Conservation (phyloP, 768 basidiomycete species). For the Mycena amicta region DNA sequence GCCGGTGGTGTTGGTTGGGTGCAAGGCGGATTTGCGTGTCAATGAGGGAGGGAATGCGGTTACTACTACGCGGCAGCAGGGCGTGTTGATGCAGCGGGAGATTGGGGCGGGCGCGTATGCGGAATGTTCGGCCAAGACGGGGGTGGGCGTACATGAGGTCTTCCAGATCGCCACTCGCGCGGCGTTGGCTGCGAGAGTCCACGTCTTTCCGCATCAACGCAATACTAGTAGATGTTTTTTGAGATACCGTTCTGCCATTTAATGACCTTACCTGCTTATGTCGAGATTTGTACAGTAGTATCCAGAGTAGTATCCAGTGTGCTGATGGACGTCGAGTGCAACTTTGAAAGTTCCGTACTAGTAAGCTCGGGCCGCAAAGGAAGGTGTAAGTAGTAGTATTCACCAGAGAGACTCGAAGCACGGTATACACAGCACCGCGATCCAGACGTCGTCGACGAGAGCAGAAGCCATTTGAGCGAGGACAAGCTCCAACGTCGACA, state of each 20-base stretch:
- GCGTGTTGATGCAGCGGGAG: slow-evolving; percentile 7
- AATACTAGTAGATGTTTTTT: too few species aligned
- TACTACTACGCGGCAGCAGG: slow-evolving; percentile 8
- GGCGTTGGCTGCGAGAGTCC: not conserved
- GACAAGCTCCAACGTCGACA: too few species aligned
- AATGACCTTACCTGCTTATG: too few species aligned
- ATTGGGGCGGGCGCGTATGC: slow-evolving; percentile 48
- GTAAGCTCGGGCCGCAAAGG: too few species aligned
- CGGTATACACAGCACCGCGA: not conserved
- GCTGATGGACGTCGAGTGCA: too few species aligned
- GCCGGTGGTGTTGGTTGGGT: slow-evolving; percentile 74
- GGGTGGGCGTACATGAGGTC: slow-evolving; percentile 72
- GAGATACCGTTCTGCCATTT: too few species aligned
- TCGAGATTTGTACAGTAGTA: too few species aligned
- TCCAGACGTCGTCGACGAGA: not conserved
- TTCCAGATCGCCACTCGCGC: slow-evolving; percentile 39
- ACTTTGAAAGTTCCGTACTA: too few species aligned
- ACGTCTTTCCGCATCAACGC: too few species aligned
- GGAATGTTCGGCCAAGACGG: slow-evolving; percentile 79
- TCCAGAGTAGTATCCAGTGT: too few species aligned
- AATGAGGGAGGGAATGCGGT: not conserved
- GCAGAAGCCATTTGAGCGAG: not conserved
- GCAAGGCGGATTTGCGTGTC: slow-evolving; percentile 57
- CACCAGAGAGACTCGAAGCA: not conserved
- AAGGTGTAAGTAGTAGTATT: too few species aligned